Percentiles rank a stretch among this genome's conserved stretches.
Evolutionary conservation across 345 rosid genomes (phyloP).

Genomic region (Leavenworthia alabamica): DNA sequence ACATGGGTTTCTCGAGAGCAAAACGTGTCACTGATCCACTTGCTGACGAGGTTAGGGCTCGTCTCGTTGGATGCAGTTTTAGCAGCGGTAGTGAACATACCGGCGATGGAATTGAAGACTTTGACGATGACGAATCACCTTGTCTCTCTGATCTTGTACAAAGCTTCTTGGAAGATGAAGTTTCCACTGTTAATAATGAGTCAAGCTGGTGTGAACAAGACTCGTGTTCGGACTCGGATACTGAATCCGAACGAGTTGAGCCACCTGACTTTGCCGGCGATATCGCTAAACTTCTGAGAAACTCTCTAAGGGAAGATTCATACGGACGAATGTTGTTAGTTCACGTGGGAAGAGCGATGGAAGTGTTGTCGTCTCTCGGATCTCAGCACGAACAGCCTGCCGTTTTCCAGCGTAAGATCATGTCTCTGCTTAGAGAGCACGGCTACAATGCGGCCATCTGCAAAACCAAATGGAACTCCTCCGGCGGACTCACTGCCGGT

Average conservation of each 20-base stretch:
- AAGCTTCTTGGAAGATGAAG: conserved; percentile 57
- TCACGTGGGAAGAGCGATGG: conserved; percentile 45
- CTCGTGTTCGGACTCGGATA: conserved; percentile 38
- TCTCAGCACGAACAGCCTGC: conserved; percentile 25
- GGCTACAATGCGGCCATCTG: conserved; percentile 92
- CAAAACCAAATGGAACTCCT: conserved; percentile 72
- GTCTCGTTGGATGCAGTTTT: conserved; percentile 40
- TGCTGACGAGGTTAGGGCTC: conserved; percentile 54
- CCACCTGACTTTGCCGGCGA: conserved; percentile 32
- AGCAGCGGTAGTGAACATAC: conserved; percentile 89
- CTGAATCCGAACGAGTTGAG: conserved; percentile 44
- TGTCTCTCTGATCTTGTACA: conserved; percentile 78
- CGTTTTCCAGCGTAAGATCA: conserved; percentile 44
- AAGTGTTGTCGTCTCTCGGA: conserved; percentile 33
- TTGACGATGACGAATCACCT: conserved; percentile 49
- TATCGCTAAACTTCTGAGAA: conserved; percentile 5
- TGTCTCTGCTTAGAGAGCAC: conserved; percentile 47
- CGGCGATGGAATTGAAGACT: conserved; percentile 30
- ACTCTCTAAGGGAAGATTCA: conserved; percentile 30
- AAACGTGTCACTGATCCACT: conserved; percentile 62
- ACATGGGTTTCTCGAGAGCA: conserved; percentile 28
- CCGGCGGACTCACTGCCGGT: conserved; percentile 52
- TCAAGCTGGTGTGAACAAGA: conserved; percentile 12
- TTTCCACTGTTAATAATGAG: background rate
- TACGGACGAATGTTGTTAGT: conserved; percentile 37